Evolutionary conservation across 2,329 filamentous ascomycete species (phyloP).

Genomic region (Colletotrichum horii): DNA sequence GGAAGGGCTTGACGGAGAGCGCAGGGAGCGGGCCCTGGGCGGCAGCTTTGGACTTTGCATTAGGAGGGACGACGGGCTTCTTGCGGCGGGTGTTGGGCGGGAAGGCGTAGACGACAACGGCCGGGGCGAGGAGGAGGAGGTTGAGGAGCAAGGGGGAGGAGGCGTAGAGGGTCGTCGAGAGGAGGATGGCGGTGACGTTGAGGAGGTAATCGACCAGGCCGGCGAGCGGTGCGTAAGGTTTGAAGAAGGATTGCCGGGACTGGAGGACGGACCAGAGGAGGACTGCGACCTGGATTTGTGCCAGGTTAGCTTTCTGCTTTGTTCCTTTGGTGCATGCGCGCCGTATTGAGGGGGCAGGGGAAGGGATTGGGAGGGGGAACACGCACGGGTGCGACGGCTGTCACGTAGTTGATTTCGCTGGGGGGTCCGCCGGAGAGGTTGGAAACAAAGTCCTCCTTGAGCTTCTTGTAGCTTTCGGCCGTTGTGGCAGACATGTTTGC

Average conservation of each 20-base stretch:
- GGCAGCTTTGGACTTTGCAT: constrained; percentile 40
- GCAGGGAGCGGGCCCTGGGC: constrained; percentile 41
- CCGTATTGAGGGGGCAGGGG: background rate
- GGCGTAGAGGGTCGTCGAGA: constrained; percentile 86
- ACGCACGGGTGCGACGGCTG: constrained; percentile 82
- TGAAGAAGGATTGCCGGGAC: constrained; percentile 83
- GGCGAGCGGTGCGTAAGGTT: constrained; percentile 70
- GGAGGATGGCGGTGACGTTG: constrained; percentile 81
- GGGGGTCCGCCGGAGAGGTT: constrained; percentile 84
- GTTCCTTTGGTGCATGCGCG: constrained; percentile 5
- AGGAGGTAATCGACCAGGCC: constrained; percentile 84
- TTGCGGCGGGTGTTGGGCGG: constrained; percentile 47
- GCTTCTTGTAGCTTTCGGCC: constrained; percentile 76
- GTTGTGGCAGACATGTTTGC: constrained; percentile 38
- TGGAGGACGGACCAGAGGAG: constrained; percentile 91
- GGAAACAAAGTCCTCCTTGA: constrained; percentile 96
- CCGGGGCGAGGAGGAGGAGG: constrained; percentile 74
- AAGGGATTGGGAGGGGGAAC: background rate
- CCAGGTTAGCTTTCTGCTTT: constrained; percentile 25
- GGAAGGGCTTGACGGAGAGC: constrained; percentile 86
- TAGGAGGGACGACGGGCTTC: constrained; percentile 54
- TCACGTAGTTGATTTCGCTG: constrained; percentile 85
- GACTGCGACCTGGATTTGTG: constrained; percentile 68
- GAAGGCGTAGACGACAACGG: constrained; percentile 64
- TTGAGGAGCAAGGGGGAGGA: constrained; percentile 75